Conservation (phyloP, 306 rosid species). For the Glycine tomentella region DNA sequence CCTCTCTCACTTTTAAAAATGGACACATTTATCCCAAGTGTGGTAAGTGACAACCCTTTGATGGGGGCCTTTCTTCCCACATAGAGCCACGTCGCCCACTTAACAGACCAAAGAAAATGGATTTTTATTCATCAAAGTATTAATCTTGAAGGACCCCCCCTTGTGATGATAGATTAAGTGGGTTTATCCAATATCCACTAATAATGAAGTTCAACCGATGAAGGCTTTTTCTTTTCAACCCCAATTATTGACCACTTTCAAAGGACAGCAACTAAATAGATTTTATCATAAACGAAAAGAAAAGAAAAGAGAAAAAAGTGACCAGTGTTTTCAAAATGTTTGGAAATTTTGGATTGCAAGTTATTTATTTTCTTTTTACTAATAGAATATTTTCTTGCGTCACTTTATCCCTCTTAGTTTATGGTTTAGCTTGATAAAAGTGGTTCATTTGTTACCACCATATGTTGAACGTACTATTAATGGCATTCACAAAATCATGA, state of each 20-base stretch:
- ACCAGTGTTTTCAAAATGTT: neutral
- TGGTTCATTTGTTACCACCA: slow-evolving; percentile 23
- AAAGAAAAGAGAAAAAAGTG: neutral
- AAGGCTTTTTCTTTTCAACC: slow-evolving; percentile 5
- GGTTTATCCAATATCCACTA: slow-evolving; percentile 48
- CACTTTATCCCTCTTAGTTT: slow-evolving; percentile 7
- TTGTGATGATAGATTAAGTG: slow-evolving; percentile 26
- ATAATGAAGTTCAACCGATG: neutral
- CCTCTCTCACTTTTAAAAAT: slow-evolving; percentile 11
- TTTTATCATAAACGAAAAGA: slow-evolving; percentile 13
- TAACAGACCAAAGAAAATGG: slow-evolving; percentile 40
- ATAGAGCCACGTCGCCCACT: slow-evolving; percentile 59
- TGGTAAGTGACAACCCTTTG: slow-evolving; percentile 25
- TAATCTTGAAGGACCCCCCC: slow-evolving; percentile 43
- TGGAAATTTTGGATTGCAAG: neutral
- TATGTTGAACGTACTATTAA: slow-evolving; percentile 14
- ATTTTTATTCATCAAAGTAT: slow-evolving; percentile 27
- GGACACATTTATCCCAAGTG: slow-evolving; percentile 31
- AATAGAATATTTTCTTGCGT: neutral
- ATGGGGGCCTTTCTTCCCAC: slow-evolving; percentile 28
- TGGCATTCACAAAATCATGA: neutral
- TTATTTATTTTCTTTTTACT: neutral
- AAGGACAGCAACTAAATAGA: slow-evolving; percentile 10
- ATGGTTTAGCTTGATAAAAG: neutral
- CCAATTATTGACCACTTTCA: slow-evolving; percentile 45